Percentiles rank a stretch among this genome's conserved stretches.
phyloP scores from a whole-genome alignment of 202 grass and related monocot genomes.

The Cymbopogon flexuosus region DNA sequence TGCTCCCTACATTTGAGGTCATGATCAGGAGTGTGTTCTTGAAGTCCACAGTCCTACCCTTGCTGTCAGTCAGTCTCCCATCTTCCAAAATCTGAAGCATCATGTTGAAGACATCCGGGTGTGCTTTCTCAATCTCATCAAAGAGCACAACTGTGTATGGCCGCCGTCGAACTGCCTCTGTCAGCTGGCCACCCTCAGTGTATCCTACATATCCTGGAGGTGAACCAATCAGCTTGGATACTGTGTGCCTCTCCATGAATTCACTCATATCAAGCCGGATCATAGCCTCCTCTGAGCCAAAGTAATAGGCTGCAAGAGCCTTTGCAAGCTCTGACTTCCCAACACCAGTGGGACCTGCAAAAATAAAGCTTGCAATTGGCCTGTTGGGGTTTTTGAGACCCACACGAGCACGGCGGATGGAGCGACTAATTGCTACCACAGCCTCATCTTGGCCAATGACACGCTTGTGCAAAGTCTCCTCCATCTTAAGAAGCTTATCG shows the following conservation, averaged over 20 bases:
- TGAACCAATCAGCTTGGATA: slow-evolving; percentile 78
- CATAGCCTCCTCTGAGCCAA: slow-evolving; percentile 80
- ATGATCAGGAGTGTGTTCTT: slow-evolving; percentile 82
- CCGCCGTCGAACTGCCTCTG: slow-evolving; percentile 71
- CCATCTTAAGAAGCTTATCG: slow-evolving; percentile 78
- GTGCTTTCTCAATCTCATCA: slow-evolving; percentile 88
- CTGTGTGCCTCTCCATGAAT: slow-evolving; percentile 82
- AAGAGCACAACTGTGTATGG: slow-evolving; percentile 81
- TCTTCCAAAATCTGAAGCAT: slow-evolving; percentile 93
- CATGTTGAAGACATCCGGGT: slow-evolving; percentile 93
- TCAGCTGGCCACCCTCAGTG: slow-evolving; percentile 79
- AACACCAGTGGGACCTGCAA: slow-evolving; percentile 76
- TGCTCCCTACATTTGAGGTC: slow-evolving; percentile 83
- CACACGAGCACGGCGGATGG: slow-evolving; percentile 67
- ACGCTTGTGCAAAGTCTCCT: slow-evolving; percentile 69
- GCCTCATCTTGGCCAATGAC: slow-evolving; percentile 82
- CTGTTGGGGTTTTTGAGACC: slow-evolving; percentile 76
- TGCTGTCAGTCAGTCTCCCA: slow-evolving; percentile 75
- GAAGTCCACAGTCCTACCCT: slow-evolving; percentile 74
- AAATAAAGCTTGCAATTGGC: slow-evolving; percentile 82
- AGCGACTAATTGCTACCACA: slow-evolving; percentile 72
- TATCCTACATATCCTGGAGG: slow-evolving; percentile 87
- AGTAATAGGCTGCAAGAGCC: slow-evolving; percentile 67
- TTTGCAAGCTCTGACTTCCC: slow-evolving; percentile 86
- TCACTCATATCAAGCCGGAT: slow-evolving; percentile 89